These are phyloP conservation scores for Hericium erinaceus DNA, from an alignment of 768 basidiomycete species.

Conservation along the genomic window DNA sequence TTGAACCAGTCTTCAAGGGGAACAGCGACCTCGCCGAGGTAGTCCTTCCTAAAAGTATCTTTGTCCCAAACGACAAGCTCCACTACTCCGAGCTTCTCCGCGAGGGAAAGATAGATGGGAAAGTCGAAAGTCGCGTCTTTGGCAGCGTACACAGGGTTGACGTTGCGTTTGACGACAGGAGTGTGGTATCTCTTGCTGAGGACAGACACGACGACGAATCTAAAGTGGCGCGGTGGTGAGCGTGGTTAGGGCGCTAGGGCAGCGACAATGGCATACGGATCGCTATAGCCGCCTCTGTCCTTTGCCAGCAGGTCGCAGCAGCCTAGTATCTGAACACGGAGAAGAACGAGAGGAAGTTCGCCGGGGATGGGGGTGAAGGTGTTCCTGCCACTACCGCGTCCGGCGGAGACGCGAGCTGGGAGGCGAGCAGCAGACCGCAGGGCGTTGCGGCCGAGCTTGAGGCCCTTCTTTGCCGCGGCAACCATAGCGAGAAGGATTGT, in stretches of 20 bases:
- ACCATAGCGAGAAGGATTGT: not conserved
- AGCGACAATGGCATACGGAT: slow-evolving; percentile 50
- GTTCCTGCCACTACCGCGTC: slow-evolving; percentile 28
- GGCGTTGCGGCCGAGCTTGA: slow-evolving; percentile 44
- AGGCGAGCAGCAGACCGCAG: slow-evolving; percentile 51
- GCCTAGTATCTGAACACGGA: slow-evolving; percentile 59
- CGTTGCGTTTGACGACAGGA: slow-evolving; percentile 61
- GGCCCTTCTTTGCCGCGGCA: slow-evolving; percentile 24
- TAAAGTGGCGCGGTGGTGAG: slow-evolving; percentile 21
- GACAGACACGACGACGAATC: slow-evolving; percentile 62
- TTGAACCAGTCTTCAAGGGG: slow-evolving; percentile 80
- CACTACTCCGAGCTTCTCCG: slow-evolving; percentile 61
- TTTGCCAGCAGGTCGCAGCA: slow-evolving; percentile 55
- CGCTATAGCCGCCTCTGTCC: slow-evolving; percentile 60
- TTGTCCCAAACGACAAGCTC: slow-evolving; percentile 94
- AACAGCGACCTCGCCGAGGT: slow-evolving; percentile 80
- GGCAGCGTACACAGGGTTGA: slow-evolving; percentile 56
- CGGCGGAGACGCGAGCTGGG: slow-evolving; percentile 37
- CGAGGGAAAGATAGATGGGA: slow-evolving; percentile 69
- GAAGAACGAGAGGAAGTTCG: slow-evolving; percentile 56
- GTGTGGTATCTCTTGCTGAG: slow-evolving; percentile 57
- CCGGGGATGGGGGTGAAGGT: slow-evolving; percentile 39
- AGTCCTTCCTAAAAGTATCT: slow-evolving; percentile 85
- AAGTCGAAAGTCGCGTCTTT: slow-evolving; percentile 86
- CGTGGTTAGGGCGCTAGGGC: not conserved